Conservation (phyloP, 2,329 filamentous ascomycete species). For the Xylariales sp. region DNA sequence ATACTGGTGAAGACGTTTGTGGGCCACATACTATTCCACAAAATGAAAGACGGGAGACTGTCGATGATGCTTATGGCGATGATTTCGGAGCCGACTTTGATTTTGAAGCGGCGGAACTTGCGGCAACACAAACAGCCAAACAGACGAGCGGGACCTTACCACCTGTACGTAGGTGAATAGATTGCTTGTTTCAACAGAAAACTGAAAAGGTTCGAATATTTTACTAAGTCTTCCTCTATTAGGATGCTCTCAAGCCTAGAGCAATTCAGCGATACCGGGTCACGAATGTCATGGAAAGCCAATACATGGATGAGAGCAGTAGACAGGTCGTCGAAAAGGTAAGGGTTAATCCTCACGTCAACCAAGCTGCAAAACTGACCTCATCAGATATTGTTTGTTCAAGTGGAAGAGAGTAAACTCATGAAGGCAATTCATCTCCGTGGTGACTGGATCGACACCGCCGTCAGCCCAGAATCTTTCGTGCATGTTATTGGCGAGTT, state of each 20-base stretch:
- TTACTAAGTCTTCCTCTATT: constrained; percentile 33
- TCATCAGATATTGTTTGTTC: constrained; percentile 71
- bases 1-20: constrained; percentile 7
- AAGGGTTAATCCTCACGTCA: constrained; percentile 15
- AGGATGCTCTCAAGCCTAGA: constrained; percentile 64
- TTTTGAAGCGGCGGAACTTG: constrained; percentile 70
- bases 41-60: constrained; percentile 11
- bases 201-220: constrained; percentile 52
- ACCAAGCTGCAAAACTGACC: constrained; percentile 10
- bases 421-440: constrained; percentile 70
- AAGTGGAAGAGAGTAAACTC: constrained; percentile 67
- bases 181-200: constrained; percentile 19
- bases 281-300: constrained; percentile 65
- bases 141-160: constrained; percentile 21
- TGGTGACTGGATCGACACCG: constrained; percentile 82
- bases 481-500: constrained; percentile 86
- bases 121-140: constrained; percentile 62
- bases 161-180: constrained; percentile 50
- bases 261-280: constrained; percentile 86
- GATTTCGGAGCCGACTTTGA: constrained; percentile 73
- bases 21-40: not conserved
- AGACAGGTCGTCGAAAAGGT: constrained; percentile 68
- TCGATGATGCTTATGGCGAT: constrained; percentile 55
- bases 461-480: constrained; percentile 68
- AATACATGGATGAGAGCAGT: constrained; percentile 62